Evolutionary conservation across 2,329 filamentous ascomycete species (phyloP).

Genomic region (Penicillium sp.): DNA sequence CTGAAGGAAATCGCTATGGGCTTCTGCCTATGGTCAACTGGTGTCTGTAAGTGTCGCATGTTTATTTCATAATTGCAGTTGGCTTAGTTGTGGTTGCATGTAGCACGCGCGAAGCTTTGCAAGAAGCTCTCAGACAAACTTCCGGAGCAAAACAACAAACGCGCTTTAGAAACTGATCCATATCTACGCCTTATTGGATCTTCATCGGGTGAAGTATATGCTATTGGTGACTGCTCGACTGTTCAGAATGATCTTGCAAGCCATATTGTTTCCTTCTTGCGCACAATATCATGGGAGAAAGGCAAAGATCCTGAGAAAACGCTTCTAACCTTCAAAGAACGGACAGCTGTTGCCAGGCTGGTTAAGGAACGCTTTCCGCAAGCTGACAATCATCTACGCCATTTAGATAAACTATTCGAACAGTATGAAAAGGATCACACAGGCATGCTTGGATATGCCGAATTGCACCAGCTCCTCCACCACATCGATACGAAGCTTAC

Average conservation of each 20-base stretch:
- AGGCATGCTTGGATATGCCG: constrained; percentile 89
- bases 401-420: constrained; percentile 86
- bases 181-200: constrained; percentile 87
- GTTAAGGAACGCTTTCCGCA: constrained; percentile 91
- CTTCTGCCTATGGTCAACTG: constrained; percentile 97
- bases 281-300: constrained; percentile 85
- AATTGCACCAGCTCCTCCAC: constrained; percentile 80
- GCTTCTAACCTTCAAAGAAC: constrained; percentile 82
- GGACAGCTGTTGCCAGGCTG: constrained; percentile 78
- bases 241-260: constrained; percentile 97
- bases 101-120: constrained; percentile 75
- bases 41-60: constrained; percentile 58
- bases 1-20: constrained; percentile 93
- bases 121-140: constrained; percentile 76
- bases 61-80: neutral
- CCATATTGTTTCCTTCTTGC: constrained; percentile 85
- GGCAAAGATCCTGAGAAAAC: constrained; percentile 88
- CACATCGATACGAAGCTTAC: constrained; percentile 96
- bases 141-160: constrained; percentile 76
- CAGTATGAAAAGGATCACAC: constrained; percentile 92
- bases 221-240: constrained; percentile 91
- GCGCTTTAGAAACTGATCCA: constrained; percentile 90
- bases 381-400: constrained; percentile 78
- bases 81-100: constrained; percentile 3
- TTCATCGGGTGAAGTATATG: constrained; percentile 91